Evolutionary conservation across 2,329 filamentous ascomycete species (phyloP), one percentile per base, ranked within the genome.

Genomic region (Hymenoscyphus repandus): DNA sequence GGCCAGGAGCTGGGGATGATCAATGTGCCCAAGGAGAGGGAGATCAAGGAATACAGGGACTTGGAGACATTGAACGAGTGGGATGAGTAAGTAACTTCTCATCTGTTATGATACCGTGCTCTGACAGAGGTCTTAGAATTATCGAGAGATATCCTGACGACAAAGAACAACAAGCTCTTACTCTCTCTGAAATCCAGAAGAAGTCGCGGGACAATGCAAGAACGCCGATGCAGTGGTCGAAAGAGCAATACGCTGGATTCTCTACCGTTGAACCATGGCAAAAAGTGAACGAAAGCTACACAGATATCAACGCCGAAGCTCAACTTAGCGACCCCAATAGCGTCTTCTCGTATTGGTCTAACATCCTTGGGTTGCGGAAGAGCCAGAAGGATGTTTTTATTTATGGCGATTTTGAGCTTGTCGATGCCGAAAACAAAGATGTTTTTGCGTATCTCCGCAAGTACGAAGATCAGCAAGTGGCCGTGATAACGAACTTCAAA

Each of bases 141-240:
- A 47, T 68, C 2, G 63, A 66, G 18, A 49, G 58, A 9, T 54
- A 56, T 52, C 65, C 66, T 5, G 62, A 68, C 17, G 68, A 74
- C 42, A 68, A 65, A 47, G 64, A 70, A 45, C 68, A 68, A 31
- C 65, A 71, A 32, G 61, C 66, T 7, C 62, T 66, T 17, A 73
- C 62, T 47, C 69, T 66, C 66, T 59, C 72, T 54, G 72, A 78
- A n/a, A 72, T 83, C 60, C 76, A 79, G 53, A 71, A 74, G 56
- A 80, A 82, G 63, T 80, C 77, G 6, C 66, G 86, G 18, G 86
- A 90, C 66, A 86, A 90, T 65, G 81, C 80, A 6, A 75, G 86
- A 41, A 82, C 83, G 0, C 86, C 86, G 0, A 83, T 90, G 67
- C 85, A 62, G 62, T 90, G 86, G 86, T 74, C 81, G 54, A 62